Conservation (phyloP, 306 rosid genomes). For the Luffa aegyptiaca region DNA sequence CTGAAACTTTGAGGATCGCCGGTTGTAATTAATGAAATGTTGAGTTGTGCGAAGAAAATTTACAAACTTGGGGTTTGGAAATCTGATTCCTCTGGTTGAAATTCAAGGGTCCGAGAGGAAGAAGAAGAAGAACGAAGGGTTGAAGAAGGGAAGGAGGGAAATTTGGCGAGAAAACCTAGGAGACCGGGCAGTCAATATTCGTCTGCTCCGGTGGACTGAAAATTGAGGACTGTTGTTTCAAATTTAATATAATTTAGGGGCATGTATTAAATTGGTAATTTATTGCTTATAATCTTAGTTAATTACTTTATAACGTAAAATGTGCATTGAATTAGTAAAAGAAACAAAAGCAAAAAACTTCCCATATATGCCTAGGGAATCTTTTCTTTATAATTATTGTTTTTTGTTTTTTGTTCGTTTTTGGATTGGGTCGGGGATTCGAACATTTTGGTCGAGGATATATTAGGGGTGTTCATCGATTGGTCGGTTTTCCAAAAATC, state of each 20-base stretch:
- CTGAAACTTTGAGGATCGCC: neutral
- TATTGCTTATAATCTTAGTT: neutral
- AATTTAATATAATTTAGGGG: neutral
- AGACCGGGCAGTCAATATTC: neutral
- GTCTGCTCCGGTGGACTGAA: neutral
- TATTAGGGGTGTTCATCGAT: too few species aligned
- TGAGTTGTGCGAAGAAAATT: neutral
- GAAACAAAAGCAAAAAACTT: neutral
- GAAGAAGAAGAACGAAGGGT: neutral
- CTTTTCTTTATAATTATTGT: neutral
- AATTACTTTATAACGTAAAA: neutral
- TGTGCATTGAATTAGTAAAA: neutral
- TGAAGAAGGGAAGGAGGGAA: neutral
- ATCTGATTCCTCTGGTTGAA: neutral
- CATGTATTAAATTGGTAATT: neutral
- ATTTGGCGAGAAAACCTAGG: constrained; percentile 2
- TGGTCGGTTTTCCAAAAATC: too few species aligned
- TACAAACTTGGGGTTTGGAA: neutral
- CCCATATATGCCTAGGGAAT: neutral
- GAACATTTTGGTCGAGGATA: too few species aligned
- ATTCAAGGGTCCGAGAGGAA: neutral
- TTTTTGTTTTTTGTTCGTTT: too few species aligned
- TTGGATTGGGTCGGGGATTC: too few species aligned
- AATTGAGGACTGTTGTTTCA: neutral
- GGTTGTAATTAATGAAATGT: neutral